These are phyloP conservation scores for Rhodotorula mucilaginosa DNA, from an alignment of 1,284 basidiomycete species.

Conservation along the genomic window DNA sequence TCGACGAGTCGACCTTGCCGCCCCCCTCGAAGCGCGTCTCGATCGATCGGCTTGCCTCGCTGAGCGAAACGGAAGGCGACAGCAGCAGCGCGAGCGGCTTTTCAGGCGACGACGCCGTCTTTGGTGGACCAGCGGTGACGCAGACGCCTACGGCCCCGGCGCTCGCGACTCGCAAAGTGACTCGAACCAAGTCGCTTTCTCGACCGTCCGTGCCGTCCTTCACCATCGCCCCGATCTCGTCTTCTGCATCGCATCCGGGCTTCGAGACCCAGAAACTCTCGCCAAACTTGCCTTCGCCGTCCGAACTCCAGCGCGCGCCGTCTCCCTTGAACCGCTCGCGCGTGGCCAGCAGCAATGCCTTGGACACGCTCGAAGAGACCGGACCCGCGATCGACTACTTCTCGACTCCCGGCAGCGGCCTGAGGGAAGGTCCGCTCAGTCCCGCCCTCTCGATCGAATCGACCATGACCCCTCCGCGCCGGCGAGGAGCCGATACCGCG, in stretches of 20 bases:
- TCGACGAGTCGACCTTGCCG: constrained; percentile 4
- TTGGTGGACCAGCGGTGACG: constrained; percentile 23
- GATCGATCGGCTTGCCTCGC: constrained; percentile 24
- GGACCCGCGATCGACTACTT: constrained; percentile 37
- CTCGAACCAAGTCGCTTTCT: constrained; percentile 30
- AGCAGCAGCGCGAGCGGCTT: not conserved
- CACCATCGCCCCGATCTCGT: constrained; percentile 27
- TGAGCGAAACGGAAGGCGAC: constrained; percentile 18
- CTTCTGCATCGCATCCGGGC: constrained; percentile 34
- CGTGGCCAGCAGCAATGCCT: constrained; percentile 14
- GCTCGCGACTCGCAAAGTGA: constrained; percentile 12
- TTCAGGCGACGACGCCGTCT: constrained; percentile 28
- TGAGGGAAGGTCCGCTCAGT: constrained; percentile 17
- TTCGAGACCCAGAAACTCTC: constrained; percentile 33
- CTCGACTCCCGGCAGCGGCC: constrained; percentile 18
- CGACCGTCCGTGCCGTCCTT: constrained; percentile 29
- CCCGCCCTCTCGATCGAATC: constrained; percentile 2
- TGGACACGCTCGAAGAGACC: constrained; percentile 36
- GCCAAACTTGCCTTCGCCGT: constrained; percentile 4
- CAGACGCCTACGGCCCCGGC: not conserved
- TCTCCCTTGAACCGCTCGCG: constrained; percentile 12
- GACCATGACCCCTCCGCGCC: constrained; percentile 21
- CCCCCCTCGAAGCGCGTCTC: constrained; percentile 37
- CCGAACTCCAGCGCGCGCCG: constrained; percentile 7
- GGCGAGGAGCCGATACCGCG: constrained; percentile 7